Evolutionary conservation across 1,284 basidiomycete genomes (phyloP).

Genomic region (Wolfiporia cocos): DNA sequence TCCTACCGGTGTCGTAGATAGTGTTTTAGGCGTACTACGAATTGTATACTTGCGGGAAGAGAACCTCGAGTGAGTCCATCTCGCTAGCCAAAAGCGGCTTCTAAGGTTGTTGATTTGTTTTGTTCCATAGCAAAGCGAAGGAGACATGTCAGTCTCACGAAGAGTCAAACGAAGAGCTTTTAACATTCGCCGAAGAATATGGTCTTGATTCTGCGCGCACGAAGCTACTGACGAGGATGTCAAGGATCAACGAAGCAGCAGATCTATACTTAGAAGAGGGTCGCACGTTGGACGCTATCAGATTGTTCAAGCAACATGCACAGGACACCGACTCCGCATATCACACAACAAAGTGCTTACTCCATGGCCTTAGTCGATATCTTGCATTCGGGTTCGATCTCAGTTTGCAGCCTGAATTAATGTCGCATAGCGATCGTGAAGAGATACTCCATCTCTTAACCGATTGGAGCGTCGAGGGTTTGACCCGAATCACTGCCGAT

Average conservation of each 20-base stretch:
- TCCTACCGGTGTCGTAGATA: slow-evolving; percentile 27
- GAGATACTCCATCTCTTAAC: too few species aligned
- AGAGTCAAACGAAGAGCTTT: slow-evolving; percentile 50
- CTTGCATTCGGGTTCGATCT: slow-evolving; percentile 24
- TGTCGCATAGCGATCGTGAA: too few species aligned
- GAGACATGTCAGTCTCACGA: slow-evolving; percentile 40
- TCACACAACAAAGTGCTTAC: slow-evolving; percentile 15
- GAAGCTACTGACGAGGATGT: slow-evolving; percentile 40
- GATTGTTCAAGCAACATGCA: slow-evolving; percentile 34
- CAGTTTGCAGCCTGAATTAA: too few species aligned
- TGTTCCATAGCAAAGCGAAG: not conserved
- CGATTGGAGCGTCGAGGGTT: too few species aligned
- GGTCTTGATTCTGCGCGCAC: slow-evolving; percentile 46
- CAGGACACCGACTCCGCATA: slow-evolving; percentile 8
- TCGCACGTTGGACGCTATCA: slow-evolving; percentile 41
- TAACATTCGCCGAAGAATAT: slow-evolving; percentile 52
- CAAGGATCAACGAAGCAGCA: slow-evolving; percentile 46
- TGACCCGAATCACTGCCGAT: too few species aligned
- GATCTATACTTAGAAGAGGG: slow-evolving; percentile 48
- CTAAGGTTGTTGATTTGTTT: too few species aligned
- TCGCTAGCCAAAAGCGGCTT: too few species aligned
- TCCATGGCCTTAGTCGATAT: slow-evolving; percentile 22
- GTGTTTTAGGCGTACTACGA: slow-evolving; percentile 41
- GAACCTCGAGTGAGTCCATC: slow-evolving; percentile 38
- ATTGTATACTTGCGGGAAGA: slow-evolving; percentile 43